These are phyloP conservation scores for Annulohypoxylon truncatum DNA, from an alignment of 2,329 filamentous ascomycete species.

Conservation along the genomic window DNA sequence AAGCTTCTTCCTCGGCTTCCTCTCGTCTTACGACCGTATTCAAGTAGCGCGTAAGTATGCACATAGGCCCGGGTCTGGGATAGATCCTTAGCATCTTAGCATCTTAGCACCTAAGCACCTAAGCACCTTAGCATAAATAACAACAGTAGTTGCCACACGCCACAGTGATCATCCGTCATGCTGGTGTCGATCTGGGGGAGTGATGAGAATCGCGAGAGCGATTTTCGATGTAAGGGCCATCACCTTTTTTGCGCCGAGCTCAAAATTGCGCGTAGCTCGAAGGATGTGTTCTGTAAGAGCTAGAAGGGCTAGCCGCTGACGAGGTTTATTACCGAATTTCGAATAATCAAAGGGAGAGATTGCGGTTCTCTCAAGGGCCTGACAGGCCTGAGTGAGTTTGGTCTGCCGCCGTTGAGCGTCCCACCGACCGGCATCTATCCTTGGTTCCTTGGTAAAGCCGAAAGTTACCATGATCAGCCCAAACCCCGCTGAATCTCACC, in stretches of 20 bases:
- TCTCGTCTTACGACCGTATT: conserved; percentile 32
- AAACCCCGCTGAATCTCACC: conserved; percentile 43
- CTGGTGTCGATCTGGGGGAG: conserved; percentile 41
- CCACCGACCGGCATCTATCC: conserved; percentile 38
- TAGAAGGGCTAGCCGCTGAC: conserved; percentile 31
- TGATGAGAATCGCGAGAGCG: conserved; percentile 2
- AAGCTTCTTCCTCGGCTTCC: conserved; percentile 19
- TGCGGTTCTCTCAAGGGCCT: conserved; percentile 16
- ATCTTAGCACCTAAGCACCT: not conserved
- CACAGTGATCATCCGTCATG: conserved; percentile 39
- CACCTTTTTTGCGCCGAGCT: conserved; percentile 18
- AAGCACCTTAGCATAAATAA: conserved; percentile 34
- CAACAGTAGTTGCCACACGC: conserved; percentile 35
- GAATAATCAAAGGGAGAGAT: conserved; percentile 39
- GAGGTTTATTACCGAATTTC: conserved; percentile 34
- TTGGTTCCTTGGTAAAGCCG: conserved; percentile 39
- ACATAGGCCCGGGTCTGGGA: conserved; percentile 7
- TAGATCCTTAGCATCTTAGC: conserved; percentile 25
- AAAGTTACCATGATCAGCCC: conserved; percentile 34
- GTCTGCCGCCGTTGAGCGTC: conserved; percentile 32
- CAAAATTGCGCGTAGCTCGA: conserved; percentile 4
- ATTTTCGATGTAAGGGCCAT: conserved; percentile 29
- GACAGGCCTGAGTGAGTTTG: conserved; percentile 33
- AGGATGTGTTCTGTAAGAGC: too few relatives aligned
- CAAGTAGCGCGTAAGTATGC: conserved; percentile 6